Base-by-base conservation (phyloP, 1,284 basidiomycete species). In the Agroathelia rolfsii region DNA sequence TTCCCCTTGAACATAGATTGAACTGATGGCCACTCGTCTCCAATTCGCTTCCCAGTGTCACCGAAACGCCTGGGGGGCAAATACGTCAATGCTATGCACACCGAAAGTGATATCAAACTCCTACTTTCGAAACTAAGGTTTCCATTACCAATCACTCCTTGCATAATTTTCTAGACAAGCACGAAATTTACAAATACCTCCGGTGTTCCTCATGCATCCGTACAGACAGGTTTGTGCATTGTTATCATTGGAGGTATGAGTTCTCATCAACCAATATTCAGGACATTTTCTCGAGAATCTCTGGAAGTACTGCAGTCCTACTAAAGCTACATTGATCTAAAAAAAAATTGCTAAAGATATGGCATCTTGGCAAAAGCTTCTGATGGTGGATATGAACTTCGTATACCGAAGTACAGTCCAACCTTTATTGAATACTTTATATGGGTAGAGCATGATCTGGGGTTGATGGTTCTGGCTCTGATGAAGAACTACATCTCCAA, bases 261-360 rank as follows among this genome's bases (percentile, higher is more conserved):
- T 17, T 25, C 3, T n/a, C 10, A 24, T 37, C n/a, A 11, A n/a
- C 7, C 3, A n/a, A 21, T 23, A 5, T 17, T 9, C 28, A 50
- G 52, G 48, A 11, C 52, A 46, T 37, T 56, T 55, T 28, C 23
- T 24, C 5, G 56, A 56, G 33, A 58, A 58, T 32, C 39, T 44
- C 15, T 51, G 44, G 42, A 49, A 38, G 53, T 55, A 21, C 7
- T 25, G 23, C 10, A 11, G 17, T 5, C 6, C 6, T 26, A n/a
- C n/a, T n/a, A 10, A 11, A 13, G 7, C 21, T 24, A 23, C 22
- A 23, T 8, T 15, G n/a, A n/a, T n/a, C n/a, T 14, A 5, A 4
- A 4, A 22, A 15, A 11, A 25, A 27, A 4, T 1, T 3, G 18
- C 4, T 19, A n/a, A 10, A 40, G 42, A 2, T 30, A 38, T 26